A percentile compares a stretch with the other conserved stretches of the same genome.
phyloP scores from a whole-genome alignment of 1,284 basidiomycete species.

The Ceratobasidium sp. region DNA sequence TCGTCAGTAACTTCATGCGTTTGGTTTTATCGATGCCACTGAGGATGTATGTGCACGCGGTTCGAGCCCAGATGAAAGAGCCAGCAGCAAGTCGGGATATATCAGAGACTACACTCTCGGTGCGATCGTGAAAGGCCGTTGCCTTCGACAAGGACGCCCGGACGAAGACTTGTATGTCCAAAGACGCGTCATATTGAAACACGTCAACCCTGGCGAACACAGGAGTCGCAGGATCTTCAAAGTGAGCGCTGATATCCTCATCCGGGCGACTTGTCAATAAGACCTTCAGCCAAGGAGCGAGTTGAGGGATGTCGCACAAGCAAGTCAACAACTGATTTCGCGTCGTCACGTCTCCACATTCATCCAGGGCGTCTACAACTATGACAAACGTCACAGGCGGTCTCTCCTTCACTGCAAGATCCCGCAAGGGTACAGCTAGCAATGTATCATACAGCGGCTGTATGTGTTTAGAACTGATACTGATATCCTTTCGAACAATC shows the following conservation, averaged over 20 bases:
- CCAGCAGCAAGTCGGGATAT: background rate
- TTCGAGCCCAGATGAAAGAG: constrained; percentile 30
- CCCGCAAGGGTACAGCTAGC: background rate
- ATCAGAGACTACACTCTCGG: background rate
- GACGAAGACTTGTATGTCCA: background rate
- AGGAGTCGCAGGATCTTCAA: background rate
- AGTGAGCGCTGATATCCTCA: background rate
- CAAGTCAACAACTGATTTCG: background rate
- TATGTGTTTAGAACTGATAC: background rate
- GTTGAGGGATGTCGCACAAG: background rate
- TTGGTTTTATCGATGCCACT: background rate
- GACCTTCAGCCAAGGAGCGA: background rate
- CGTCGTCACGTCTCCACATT: constrained; percentile 8
- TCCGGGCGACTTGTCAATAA: constrained; percentile 17
- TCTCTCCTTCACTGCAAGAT: background rate
- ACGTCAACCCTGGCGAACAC: background rate
- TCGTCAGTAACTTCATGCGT: background rate
- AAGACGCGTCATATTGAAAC: background rate
- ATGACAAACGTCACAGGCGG: background rate
- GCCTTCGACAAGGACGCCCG: background rate
- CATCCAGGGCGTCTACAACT: constrained; percentile 35
- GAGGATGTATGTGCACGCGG: constrained; percentile 1
- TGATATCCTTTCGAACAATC: background rate
- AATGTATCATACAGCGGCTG: background rate
- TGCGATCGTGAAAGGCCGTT: background rate